Base-by-base conservation (phyloP, 139 green algal species). In the Chlorella sp. region DNA sequence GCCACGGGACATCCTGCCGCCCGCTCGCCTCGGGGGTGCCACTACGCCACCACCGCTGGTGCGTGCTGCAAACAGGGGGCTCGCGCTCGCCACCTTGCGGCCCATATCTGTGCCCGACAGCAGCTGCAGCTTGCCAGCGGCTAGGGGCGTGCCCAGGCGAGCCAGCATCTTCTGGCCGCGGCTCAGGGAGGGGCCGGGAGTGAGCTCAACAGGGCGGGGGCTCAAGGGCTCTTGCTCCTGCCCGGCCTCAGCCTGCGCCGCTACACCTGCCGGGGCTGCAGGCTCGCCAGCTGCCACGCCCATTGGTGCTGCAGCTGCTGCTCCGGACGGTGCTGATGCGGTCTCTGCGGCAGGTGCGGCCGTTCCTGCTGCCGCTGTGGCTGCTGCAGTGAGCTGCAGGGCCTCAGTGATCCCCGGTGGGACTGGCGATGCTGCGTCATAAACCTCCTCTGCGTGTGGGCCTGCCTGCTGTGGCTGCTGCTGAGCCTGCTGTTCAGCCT, bases 111-210 rank as follows among this genome's bases (percentile, higher is more conserved):
- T 60, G 51, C 51, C 15, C 12, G 51, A 9, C 30, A 79, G 65
- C 78, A 67, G 65, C 78, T 76, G 70, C 39, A 78, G 39, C 70
- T 78, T 78, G 39, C 39, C 41, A 26, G 39, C 41, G 25, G 70
- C 70, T 13, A 32, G 0, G 12, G 70, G 70, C 26, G 70, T 78
- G 70, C 70, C 44, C 65, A 72, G 65, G 18, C 51, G 44, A 62
- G 60, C 30, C 57, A 84, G 55, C 78, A 84, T 41, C 63, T 84
- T 84, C n/a, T 39, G 21, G n/a, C 78, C 78, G 20, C 78, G 65
- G 41, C 56, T 78, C 30, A 67, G 78, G 32, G 51, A 12, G 39
- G 47, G 47, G 5, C 74, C 74, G 20, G 51, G 47, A 0, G 47
- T 65, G 28, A 65, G 74, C 47, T 64, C 51, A 5, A 80, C 47